Evolutionary conservation across 805 yeast genomes (phyloP), one percentile per base, ranked within the genome.

Genomic region (Crinitomyces ghanaensis): DNA sequence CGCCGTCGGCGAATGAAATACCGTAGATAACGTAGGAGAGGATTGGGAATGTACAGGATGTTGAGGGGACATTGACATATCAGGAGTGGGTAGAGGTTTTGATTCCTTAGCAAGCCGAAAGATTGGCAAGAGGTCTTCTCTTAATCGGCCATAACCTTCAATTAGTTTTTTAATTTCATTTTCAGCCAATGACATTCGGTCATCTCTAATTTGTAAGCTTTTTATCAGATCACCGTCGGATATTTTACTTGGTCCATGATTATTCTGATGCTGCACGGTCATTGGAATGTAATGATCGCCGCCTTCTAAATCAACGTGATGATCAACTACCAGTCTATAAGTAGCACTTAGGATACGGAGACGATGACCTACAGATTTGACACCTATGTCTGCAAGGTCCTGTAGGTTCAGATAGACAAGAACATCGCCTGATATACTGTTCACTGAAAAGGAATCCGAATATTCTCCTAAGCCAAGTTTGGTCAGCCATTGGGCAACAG

Each of bases 301-400:
- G 20, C 42, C 36, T 19, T 42, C 46, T 14, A 38, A 14, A 8
- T 20, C 22, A 14, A 42, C 13, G 9, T 43, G 28, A 19, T 36
- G 38, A 16, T 21, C 30, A 5, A 57, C 44, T 11, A 70, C 54
- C 26, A 83, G 57, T 25, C 65, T 70, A 44, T 72, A 68, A 25
- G 84, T 68, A 19, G 72, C 67, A 32, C 67, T 63, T 50, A 82
- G 73, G 26, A 85, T 57, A 25, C 54, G 51, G 3, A 86, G 60
- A 18, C 95, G 63, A 13, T 69, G 66, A 19, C 68, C 66, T 20
- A 79, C 50, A 21, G 63, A 59, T 4, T 40, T 36, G 1, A 80
- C 65, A 2, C 86, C 93, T 48, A 88, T 58, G 34, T 85, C 95
- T 39, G 65, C 62, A 28, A 86, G 68, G 49, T 84, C 91, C 6